These are phyloP conservation scores for Suillus discolor DNA, from an alignment of 768 basidiomycete species.

Conservation along the genomic window DNA sequence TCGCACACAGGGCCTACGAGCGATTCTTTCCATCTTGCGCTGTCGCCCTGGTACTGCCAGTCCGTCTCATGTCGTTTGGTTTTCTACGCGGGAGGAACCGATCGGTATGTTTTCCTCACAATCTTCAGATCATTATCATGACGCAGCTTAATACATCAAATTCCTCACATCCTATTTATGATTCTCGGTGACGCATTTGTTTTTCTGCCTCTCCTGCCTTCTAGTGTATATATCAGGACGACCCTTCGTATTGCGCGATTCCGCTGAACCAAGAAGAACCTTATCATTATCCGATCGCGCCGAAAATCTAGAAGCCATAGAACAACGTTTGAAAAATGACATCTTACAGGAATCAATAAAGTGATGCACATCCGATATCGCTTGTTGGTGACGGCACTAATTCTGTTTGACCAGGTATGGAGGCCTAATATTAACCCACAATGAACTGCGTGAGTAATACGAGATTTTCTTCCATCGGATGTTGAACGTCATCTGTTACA, in stretches of 20 bases:
- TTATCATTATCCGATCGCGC: conserved; percentile 88
- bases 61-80: conserved; percentile 87
- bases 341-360: conserved; percentile 83
- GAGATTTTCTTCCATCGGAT: conserved; percentile 3
- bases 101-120: conserved; percentile 57
- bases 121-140: not conserved
- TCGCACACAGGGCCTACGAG: conserved; percentile 86
- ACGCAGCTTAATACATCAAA: not conserved
- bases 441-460: conserved; percentile 71
- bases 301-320: conserved; percentile 93
- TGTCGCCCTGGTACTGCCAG: conserved; percentile 66
- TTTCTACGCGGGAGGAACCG: conserved; percentile 96
- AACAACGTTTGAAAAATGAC: conserved; percentile 84
- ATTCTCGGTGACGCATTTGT: conserved; percentile 7
- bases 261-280: conserved; percentile 77
- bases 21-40: conserved; percentile 83
- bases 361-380: conserved; percentile 37
- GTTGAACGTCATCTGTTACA: conserved; percentile 26
- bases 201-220: conserved; percentile 14
- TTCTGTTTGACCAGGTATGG: conserved; percentile 60
- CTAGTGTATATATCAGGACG: conserved; percentile 86
- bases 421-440: conserved; percentile 90
- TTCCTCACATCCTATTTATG: not conserved
- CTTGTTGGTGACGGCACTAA: conserved; percentile 11
- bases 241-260: conserved; percentile 91